Base-by-base conservation (phyloP, 768 basidiomycete genomes). In the Mycena polygramma region DNA sequence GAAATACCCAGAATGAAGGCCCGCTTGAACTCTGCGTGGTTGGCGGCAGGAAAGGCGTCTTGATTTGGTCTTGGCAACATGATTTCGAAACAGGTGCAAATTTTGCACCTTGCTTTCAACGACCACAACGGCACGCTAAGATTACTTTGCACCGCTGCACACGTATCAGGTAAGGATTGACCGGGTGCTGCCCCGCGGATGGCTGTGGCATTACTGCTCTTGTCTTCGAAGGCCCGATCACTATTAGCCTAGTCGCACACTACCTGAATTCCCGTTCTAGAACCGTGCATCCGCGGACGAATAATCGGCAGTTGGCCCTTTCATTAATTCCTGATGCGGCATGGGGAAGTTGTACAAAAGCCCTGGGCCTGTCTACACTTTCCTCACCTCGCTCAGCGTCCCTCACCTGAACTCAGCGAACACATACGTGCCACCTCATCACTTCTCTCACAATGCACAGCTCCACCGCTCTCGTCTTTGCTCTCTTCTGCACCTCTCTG, bases 201-300 rank as follows among this genome's bases (percentile, higher is more conserved):
- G 39, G 63, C 26, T 48, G 60, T 63, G 59, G 59, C 64, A 52
- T 60, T 64, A 48, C 69, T 70, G 30, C 37, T 70, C 58, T 70
- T 37, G 51, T 46, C 52, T 24, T 39, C 68, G 53, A 67, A 69
- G 57, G 49, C 37, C 59, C 68, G 72, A 73, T 73, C 65, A 55
- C 63, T 65, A 65, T 60, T 69, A 69, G 72, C 60, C 64, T 69
- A 53, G 49, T 51, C 48, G 46, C 55, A 63, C 30, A 41, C 57
- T 22, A 22, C 48, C 61, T 53, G 57, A 60, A 43, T 55, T 64
- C 63, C 61, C 58, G 64, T 60, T 69, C 72, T 69, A 64, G 68
- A 69, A 73, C 68, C 64, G 60, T 57, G 71, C 62, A 36, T 59
- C 64, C 72, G 68, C 72, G 72, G 72, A 55, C 68, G 68, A 73